These are phyloP conservation scores for Cercospora sesami DNA, from an alignment of 2,329 filamentous ascomycete species.

Conservation along the genomic window DNA sequence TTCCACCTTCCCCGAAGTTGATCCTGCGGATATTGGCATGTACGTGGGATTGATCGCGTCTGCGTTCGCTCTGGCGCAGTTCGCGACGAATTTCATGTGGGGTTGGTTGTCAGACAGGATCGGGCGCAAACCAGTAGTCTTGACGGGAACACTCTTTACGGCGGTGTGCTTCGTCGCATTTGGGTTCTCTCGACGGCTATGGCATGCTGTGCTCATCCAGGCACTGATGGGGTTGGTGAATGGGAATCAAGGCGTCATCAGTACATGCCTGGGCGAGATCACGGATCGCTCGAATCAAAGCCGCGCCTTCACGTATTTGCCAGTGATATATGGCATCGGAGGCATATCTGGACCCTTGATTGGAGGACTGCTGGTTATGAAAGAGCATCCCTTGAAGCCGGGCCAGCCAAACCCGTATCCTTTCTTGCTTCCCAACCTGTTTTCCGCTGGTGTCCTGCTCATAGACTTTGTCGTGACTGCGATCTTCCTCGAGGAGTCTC, in stretches of 20 bases:
- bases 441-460: constrained; percentile 70
- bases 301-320: constrained; percentile 87
- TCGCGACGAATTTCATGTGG: constrained; percentile 90
- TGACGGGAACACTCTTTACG: constrained; percentile 79
- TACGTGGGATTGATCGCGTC: constrained; percentile 91
- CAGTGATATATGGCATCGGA: constrained; percentile 92
- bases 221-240: constrained; percentile 89
- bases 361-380: constrained; percentile 78
- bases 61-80: constrained; percentile 86
- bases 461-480: constrained; percentile 71
- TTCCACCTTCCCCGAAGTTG: constrained; percentile 76
- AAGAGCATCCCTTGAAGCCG: constrained; percentile 56
- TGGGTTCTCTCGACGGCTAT: constrained; percentile 78
- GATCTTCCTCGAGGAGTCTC: constrained; percentile 84
- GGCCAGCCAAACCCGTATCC: constrained; percentile 64
- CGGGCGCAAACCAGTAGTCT: constrained; percentile 77
- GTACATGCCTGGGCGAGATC: constrained; percentile 89
- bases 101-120: constrained; percentile 78
- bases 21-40: constrained; percentile 69
- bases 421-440: constrained; percentile 80
- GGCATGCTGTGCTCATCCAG: constrained; percentile 84
- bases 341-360: constrained; percentile 89
- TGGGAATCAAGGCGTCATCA: constrained; percentile 91
- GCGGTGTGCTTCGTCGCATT: constrained; percentile 80
- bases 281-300: constrained; percentile 95